Evolutionary conservation across 192 early-diverging fungal species (phyloP).

Genomic region (Chytriomyces sp.): DNA sequence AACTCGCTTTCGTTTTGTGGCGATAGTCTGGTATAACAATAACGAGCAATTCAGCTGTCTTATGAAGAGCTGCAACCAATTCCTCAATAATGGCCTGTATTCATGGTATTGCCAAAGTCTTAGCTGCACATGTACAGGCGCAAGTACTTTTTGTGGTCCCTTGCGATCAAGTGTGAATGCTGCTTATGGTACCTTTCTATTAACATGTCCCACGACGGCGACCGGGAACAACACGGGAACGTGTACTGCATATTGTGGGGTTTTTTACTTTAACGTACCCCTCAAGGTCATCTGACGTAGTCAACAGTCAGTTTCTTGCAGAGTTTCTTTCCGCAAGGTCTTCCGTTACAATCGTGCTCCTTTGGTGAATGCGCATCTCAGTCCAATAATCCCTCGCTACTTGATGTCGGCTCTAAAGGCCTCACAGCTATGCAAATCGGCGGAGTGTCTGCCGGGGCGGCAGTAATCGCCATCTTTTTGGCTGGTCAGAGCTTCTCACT

Average conservation of each 20-base stretch:
- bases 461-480: neutral
- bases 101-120: constrained; percentile 46
- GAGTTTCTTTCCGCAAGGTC: constrained; percentile 55
- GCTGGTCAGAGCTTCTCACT: neutral
- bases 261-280: neutral
- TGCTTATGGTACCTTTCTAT: constrained; percentile 43
- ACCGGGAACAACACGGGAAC: neutral
- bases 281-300: neutral
- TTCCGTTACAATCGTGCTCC: constrained; percentile 51
- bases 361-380: constrained; percentile 60
- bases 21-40: constrained; percentile 52
- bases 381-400: constrained; percentile 31
- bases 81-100: constrained; percentile 29
- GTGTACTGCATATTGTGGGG: constrained; percentile 13
- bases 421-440: constrained; percentile 12
- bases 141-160: constrained; percentile 54
- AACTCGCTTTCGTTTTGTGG: no score
- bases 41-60: constrained; percentile 57
- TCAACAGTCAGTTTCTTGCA: constrained; percentile 47
- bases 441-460: neutral
- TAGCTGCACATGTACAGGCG: constrained; percentile 50
- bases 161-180: constrained; percentile 40
- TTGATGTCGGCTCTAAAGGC: constrained; percentile 5
- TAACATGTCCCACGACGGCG: constrained; percentile 45
- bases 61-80: constrained; percentile 43